These are phyloP conservation scores for Backusella macrospora DNA, from an alignment of 192 early-diverging fungal genomes.

Conservation along the genomic window DNA sequence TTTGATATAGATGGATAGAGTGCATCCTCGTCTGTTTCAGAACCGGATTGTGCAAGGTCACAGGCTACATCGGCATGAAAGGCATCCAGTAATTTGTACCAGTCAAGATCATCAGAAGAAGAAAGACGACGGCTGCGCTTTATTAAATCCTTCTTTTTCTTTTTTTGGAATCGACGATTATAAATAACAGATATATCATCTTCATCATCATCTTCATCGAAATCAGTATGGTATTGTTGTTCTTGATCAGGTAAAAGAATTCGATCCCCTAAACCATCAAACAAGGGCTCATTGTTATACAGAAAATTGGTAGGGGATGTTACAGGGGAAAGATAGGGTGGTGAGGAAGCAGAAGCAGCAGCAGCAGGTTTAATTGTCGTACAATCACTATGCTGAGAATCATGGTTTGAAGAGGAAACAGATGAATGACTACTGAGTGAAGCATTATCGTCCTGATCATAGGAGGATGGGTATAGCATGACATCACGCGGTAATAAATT, in stretches of 20 bases:
- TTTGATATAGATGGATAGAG: background rate
- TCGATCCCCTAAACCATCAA: constrained; percentile 21
- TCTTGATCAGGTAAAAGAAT: constrained; percentile 5
- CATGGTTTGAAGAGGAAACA: constrained; percentile 9
- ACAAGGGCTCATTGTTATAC: constrained; percentile 23
- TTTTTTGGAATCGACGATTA: constrained; percentile 8
- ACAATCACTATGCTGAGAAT: constrained; percentile 13
- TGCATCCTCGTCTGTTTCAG: constrained; percentile 3
- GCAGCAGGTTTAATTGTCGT: background rate
- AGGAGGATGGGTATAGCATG: background rate
- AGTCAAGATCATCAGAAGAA: constrained; percentile 21
- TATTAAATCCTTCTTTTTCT: background rate
- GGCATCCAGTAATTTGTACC: constrained; percentile 19
- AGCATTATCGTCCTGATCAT: constrained; percentile 21
- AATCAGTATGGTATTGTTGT: too few relatives aligned
- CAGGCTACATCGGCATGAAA: constrained; percentile 18
- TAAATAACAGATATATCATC: background rate
- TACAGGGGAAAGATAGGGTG: constrained; percentile 22
- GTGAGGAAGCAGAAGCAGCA: background rate
- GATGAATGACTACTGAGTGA: constrained; percentile 26
- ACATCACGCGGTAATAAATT: background rate
- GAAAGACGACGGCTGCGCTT: background rate
- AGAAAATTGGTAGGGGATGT: constrained; percentile 21
- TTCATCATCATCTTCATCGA: background rate
- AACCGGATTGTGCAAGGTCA: constrained; percentile 13